phyloP scores from a whole-genome alignment of 495 filamentous ascomycete species.

The Penicillium taxi region DNA sequence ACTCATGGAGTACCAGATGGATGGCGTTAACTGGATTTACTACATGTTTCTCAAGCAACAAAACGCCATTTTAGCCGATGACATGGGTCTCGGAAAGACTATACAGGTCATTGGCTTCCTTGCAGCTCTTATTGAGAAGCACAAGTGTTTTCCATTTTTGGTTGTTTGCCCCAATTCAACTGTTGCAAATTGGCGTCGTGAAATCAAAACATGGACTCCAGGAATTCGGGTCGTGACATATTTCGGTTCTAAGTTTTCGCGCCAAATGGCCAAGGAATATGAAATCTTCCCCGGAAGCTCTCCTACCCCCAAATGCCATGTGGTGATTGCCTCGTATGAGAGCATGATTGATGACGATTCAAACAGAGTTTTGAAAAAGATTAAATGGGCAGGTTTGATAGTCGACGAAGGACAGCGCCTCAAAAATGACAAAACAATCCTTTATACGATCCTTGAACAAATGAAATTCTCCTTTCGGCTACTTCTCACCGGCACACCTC shows the following conservation, averaged over 20 bases:
- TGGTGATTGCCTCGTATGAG: conserved; percentile 93
- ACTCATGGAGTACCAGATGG: conserved; percentile 88
- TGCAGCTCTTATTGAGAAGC: conserved; percentile 66
- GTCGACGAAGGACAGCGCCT: conserved; percentile 95
- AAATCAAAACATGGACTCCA: conserved; percentile 92
- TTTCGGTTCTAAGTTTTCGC: conserved; percentile 64
- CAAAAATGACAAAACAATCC: conserved; percentile 80
- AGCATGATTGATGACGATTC: conserved; percentile 64
- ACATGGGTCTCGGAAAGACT: conserved; percentile 98
- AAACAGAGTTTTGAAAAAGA: conserved; percentile 50
- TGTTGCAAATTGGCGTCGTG: conserved; percentile 92
- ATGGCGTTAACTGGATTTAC: conserved; percentile 95
- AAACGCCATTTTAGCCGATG: conserved; percentile 93
- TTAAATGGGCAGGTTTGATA: conserved; percentile 81
- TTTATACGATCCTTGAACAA: conserved; percentile 64
- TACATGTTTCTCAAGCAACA: conserved; percentile 74
- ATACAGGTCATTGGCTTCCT: conserved; percentile 87
- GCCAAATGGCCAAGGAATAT: conserved; percentile 61
- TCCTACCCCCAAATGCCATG: conserved; percentile 66
- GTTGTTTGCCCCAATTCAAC: conserved; percentile 92
- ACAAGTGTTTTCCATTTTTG: conserved; percentile 84
- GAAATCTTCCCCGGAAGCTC: conserved; percentile 70
- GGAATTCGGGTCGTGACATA: conserved; percentile 81
- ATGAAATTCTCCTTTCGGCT: conserved; percentile 73
- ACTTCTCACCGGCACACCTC: conserved; percentile 79